Base-by-base conservation (phyloP, 352 stramenopile genomes). In the Globisporangium middletonii region DNA sequence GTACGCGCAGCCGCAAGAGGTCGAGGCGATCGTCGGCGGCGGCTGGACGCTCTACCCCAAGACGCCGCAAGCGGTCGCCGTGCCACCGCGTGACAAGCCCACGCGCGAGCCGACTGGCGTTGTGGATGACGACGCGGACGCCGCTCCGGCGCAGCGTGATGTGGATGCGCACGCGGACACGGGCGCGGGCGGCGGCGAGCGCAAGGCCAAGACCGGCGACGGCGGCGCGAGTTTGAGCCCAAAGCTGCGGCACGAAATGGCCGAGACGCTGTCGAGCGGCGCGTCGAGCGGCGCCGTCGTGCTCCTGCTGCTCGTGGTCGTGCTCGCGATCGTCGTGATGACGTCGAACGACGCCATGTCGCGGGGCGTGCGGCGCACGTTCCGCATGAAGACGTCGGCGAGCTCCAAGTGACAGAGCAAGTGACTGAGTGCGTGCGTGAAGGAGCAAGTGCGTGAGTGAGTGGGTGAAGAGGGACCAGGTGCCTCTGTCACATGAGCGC, bases 331-430 rank as follows among this genome's bases (percentile, higher is more conserved):
- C 12, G 78, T 93, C 49, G 72, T 93, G 23, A 67, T 65, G 50
- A 65, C 83, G 58, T 89, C 83, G 42, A 93, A 88, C 60, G 80
- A 93, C 60, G 62, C 68, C 19, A 57, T 83, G 33, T 92, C 80
- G 37, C 63, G 69, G 19, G 63, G 57, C 23, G 79, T 89, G 45
- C 81, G 81, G 30, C 72, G 64, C 53, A 57, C 67, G 64, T 79
- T 77, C 60, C 72, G 67, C 27, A 59, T 61, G 44, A 86, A 80
- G 54, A 35, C 62, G 19, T 61, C 60, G 52, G 69, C 61, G 16
- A 68, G 60, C 59, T 55, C 65, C 37, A 65, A 76, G 57, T 77
- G 65, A 65, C 16, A 11, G 26, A n/a, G 19, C 7, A 42, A 42
- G 37, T 15, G 37, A 13, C 8, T 42, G 13, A 46, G 18, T 45